These are phyloP conservation scores for Erysimum cheiri DNA, from an alignment of 441 rosid genomes.

Conservation along the genomic window DNA sequence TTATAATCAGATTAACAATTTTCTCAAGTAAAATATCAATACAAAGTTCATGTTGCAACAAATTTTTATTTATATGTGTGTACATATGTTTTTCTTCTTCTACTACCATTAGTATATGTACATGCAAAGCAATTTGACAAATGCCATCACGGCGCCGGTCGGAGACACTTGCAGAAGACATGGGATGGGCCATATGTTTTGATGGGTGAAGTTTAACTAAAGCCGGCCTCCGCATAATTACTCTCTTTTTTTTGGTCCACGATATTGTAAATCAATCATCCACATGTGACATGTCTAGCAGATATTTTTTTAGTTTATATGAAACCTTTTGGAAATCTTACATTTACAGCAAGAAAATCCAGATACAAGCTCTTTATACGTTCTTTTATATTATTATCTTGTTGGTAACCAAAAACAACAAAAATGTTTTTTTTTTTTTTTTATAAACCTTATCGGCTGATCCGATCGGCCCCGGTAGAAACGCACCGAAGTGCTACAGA, in stretches of 20 bases:
- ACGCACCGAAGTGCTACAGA: too few relatives aligned
- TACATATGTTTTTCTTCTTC: too few relatives aligned
- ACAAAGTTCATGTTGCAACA: too few relatives aligned
- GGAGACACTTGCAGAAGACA: slow-evolving; percentile 22
- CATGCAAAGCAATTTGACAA: background rate
- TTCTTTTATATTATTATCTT: background rate
- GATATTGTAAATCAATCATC: slow-evolving; percentile 34
- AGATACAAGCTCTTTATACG: background rate
- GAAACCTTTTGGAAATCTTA: slow-evolving; percentile 12
- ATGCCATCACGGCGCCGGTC: slow-evolving; percentile 20
- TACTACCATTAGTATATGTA: too few relatives aligned
- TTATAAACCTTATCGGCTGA: too few relatives aligned
- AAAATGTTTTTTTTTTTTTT: too few relatives aligned
- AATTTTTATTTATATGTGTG: too few relatives aligned
- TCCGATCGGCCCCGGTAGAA: too few relatives aligned
- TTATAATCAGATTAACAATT: too few relatives aligned
- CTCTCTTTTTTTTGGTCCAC: slow-evolving; percentile 36
- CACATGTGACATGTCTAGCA: slow-evolving; percentile 43
- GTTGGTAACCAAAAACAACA: background rate
- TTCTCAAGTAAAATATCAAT: too few relatives aligned
- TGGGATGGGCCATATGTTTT: slow-evolving; percentile 23
- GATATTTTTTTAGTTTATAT: background rate
- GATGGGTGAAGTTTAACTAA: slow-evolving; percentile 26
- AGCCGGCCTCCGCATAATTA: slow-evolving; percentile 11
- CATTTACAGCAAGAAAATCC: slow-evolving; percentile 3